These are phyloP conservation scores for Neonectria ditissima DNA, from an alignment of 2,329 filamentous ascomycete species.

Conservation along the genomic window DNA sequence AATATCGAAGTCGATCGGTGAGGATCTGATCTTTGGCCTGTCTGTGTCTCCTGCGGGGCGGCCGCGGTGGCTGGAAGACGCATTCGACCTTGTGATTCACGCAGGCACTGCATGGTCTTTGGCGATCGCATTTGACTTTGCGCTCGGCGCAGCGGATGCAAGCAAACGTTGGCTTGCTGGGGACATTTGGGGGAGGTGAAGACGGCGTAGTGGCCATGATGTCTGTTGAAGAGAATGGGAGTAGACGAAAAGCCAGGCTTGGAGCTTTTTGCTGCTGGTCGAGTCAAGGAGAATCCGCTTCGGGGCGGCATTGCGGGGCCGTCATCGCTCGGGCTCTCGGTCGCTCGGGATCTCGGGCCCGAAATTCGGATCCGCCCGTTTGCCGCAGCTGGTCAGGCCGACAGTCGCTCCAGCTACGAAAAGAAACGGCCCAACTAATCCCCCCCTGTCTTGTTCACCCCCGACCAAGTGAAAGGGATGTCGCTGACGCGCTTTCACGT, in stretches of 20 bases:
- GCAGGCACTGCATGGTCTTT: neutral
- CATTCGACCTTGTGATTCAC: neutral
- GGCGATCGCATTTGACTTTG: constrained; percentile 6
- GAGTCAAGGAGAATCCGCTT: neutral
- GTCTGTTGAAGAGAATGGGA: neutral
- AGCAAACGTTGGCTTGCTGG: neutral
- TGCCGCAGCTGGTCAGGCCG: too few relatives aligned
- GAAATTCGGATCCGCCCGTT: too few relatives aligned
- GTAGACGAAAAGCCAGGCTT: neutral
- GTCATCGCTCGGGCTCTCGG: too few relatives aligned
- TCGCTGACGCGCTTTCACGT: too few relatives aligned
- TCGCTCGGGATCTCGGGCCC: too few relatives aligned
- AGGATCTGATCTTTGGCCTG: neutral
- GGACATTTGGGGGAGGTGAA: neutral
- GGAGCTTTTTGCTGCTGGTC: neutral
- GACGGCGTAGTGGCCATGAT: neutral
- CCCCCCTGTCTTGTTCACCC: too few relatives aligned
- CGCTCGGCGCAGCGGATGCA: constrained; percentile 9
- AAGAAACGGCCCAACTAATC: too few relatives aligned
- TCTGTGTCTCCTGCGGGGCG: neutral
- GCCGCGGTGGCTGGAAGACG: neutral
- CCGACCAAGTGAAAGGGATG: too few relatives aligned
- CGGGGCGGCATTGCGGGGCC: too few relatives aligned
- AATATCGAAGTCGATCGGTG: neutral
- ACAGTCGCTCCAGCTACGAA: too few relatives aligned